phyloP scores from a whole-genome alignment of 164 flowering plant species.

The Annona squamosa region DNA sequence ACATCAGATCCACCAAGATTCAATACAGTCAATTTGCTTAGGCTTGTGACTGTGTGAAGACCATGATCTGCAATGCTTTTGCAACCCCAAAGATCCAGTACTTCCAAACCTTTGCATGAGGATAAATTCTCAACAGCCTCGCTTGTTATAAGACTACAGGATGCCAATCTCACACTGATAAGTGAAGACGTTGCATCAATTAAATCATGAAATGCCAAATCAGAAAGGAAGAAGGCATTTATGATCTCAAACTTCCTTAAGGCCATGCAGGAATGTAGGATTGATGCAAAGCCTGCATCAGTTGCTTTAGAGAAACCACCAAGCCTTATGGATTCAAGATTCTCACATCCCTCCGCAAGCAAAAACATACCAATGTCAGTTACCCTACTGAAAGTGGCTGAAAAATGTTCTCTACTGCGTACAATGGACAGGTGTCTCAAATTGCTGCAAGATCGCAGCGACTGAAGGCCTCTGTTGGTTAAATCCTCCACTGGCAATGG shows the following conservation, averaged over 20 bases:
- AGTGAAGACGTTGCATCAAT: slow-evolving; percentile 21
- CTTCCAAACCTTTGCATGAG: slow-evolving; percentile 23
- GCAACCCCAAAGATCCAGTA: slow-evolving; percentile 35
- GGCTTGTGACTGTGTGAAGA: slow-evolving; percentile 22
- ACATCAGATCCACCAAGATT: slow-evolving; percentile 35
- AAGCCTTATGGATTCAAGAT: slow-evolving; percentile 31
- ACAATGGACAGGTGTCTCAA: slow-evolving; percentile 32
- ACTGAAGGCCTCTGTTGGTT: slow-evolving; percentile 36
- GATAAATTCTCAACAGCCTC: slow-evolving; percentile 30
- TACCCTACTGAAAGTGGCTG: slow-evolving; percentile 28
- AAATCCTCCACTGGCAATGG: slow-evolving; percentile 25
- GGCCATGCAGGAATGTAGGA: slow-evolving; percentile 29
- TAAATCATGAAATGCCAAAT: slow-evolving; percentile 35
- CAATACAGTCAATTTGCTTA: slow-evolving; percentile 21
- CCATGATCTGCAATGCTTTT: slow-evolving; percentile 33
- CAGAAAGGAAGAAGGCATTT: slow-evolving; percentile 27
- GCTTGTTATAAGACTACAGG: slow-evolving; percentile 36
- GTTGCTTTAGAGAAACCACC: slow-evolving; percentile 43
- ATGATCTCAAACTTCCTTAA: slow-evolving; percentile 36
- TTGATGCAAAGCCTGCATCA: slow-evolving; percentile 45
- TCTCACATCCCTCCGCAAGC: slow-evolving; percentile 32
- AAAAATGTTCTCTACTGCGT: slow-evolving; percentile 19
- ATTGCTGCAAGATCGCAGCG: slow-evolving; percentile 20
- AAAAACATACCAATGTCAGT: slow-evolving; percentile 43
- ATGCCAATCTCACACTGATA: slow-evolving; percentile 27